phyloP scores from a whole-genome alignment of 495 filamentous ascomycete genomes.

The Penicillium mononematosum region DNA sequence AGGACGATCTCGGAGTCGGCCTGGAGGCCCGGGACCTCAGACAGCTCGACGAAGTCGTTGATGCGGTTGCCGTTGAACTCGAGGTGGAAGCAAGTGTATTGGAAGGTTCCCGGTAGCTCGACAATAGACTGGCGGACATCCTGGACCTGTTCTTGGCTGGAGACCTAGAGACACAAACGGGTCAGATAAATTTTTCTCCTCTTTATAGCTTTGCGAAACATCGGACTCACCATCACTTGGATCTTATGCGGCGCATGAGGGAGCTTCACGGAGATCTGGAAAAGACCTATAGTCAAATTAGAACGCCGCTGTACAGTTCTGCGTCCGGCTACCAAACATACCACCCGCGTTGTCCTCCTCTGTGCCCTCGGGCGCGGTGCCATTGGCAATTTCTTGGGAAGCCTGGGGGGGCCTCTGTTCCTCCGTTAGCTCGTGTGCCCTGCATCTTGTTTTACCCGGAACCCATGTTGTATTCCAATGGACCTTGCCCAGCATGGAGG shows the following conservation, averaged over 20 bases:
- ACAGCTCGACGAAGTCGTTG: conserved; percentile 93
- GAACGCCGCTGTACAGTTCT: conserved; percentile 5
- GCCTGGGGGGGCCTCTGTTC: conserved; percentile 35
- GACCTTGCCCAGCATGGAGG: conserved; percentile 14
- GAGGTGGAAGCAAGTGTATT: conserved; percentile 98
- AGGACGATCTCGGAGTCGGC: conserved; percentile 73
- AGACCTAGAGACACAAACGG: conserved; percentile 58
- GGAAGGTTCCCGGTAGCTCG: conserved; percentile 87
- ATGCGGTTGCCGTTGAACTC: conserved; percentile 80
- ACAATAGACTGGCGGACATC: conserved; percentile 96
- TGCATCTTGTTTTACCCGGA: not conserved
- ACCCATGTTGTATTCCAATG: conserved; percentile 13
- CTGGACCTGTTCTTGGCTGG: conserved; percentile 91
- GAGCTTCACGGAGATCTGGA: conserved; percentile 78
- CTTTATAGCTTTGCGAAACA: conserved; percentile 1
- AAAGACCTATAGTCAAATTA: conserved; percentile 53
- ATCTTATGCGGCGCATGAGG: conserved; percentile 78
- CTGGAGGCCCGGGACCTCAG: conserved; percentile 79
- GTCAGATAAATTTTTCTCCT: conserved; percentile 17
- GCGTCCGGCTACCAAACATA: conserved; percentile 24
- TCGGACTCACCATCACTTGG: conserved; percentile 69
- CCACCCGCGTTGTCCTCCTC: conserved; percentile 45
- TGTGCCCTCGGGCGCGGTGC: conserved; percentile 32
- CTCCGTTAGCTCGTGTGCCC: conserved; percentile 25
- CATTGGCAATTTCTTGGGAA: conserved; percentile 41